Conservation (phyloP, 2,329 filamentous ascomycete genomes). For the Gyromitra esculenta region DNA sequence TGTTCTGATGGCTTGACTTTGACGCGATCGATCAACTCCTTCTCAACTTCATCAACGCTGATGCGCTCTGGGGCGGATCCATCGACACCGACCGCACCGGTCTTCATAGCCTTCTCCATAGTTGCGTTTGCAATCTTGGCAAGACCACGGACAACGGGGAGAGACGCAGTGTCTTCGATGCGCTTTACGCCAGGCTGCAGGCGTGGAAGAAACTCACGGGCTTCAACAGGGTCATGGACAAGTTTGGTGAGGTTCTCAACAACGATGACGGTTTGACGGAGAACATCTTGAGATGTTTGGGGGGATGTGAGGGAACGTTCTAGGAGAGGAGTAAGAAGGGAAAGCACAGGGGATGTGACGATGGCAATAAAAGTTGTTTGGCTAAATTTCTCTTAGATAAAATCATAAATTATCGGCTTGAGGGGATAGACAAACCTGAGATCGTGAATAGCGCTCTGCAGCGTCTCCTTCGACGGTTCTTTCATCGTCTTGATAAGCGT, state of each 20-base stretch:
- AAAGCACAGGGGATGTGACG: constrained; percentile 93
- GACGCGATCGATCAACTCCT: constrained; percentile 78
- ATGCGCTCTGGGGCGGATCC: constrained; percentile 68
- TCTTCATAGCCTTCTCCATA: constrained; percentile 90
- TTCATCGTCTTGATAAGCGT: constrained; percentile 95
- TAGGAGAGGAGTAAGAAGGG: constrained; percentile 90
- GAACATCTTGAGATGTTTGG: constrained; percentile 88
- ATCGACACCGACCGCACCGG: constrained; percentile 67
- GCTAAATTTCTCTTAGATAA: constrained; percentile 63
- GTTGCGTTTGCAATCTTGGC: constrained; percentile 82
- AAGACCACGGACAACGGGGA: constrained; percentile 93
- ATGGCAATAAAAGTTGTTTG: constrained; percentile 98
- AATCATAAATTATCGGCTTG: background rate
- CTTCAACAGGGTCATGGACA: constrained; percentile 94
- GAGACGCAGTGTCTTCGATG: constrained; percentile 85
- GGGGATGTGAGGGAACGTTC: constrained; percentile 94
- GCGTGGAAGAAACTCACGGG: constrained; percentile 92
- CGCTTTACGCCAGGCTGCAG: constrained; percentile 91
- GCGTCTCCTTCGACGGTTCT: constrained; percentile 84
- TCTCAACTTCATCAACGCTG: constrained; percentile 76
- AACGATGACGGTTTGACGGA: constrained; percentile 94
- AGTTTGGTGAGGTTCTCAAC: constrained; percentile 98
- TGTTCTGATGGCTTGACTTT: constrained; percentile 45
- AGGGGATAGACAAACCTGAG: constrained; percentile 62
- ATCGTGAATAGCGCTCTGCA: constrained; percentile 96